These are phyloP conservation scores for Penicillium fimorum DNA, from an alignment of 495 filamentous ascomycete genomes.

Conservation along the genomic window DNA sequence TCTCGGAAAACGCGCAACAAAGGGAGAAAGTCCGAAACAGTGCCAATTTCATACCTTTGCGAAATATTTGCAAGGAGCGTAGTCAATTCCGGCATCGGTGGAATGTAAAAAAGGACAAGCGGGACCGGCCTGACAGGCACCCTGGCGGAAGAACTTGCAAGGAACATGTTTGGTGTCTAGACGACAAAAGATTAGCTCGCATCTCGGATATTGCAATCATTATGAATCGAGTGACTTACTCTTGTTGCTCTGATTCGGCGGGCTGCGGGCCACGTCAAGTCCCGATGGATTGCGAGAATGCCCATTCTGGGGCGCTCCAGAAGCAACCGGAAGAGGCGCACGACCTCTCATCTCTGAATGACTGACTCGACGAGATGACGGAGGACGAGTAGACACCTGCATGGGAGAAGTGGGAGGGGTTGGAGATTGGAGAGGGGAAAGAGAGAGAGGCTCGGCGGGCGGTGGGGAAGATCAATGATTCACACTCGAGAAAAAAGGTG, in stretches of 20 bases:
- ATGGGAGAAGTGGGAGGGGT: constrained; percentile 18
- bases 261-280: constrained; percentile 63
- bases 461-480: constrained; percentile 13
- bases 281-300: constrained; percentile 48
- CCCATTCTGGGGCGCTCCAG: constrained; percentile 41
- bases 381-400: constrained; percentile 28
- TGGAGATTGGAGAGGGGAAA: constrained; percentile 15
- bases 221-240: constrained; percentile 51
- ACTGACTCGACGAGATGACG: constrained; percentile 22
- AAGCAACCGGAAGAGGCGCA: constrained; percentile 41
- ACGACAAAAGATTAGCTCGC: constrained; percentile 19
- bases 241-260: constrained; percentile 67
- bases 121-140: constrained; percentile 91
- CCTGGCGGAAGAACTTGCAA: constrained; percentile 98
- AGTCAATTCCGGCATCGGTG: constrained; percentile 72
- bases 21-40: not conserved
- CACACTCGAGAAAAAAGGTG: not conserved
- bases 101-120: constrained; percentile 97
- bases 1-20: not conserved
- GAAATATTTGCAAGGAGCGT: constrained; percentile 95
- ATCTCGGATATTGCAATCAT: not conserved
- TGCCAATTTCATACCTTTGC: constrained; percentile 68
- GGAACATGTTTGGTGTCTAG: constrained; percentile 95
- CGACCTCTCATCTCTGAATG: constrained; percentile 46
- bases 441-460: constrained; percentile 19